Evolutionary conservation across 1,284 basidiomycete genomes (phyloP).

Genomic region (Microbotryum intermedium): DNA sequence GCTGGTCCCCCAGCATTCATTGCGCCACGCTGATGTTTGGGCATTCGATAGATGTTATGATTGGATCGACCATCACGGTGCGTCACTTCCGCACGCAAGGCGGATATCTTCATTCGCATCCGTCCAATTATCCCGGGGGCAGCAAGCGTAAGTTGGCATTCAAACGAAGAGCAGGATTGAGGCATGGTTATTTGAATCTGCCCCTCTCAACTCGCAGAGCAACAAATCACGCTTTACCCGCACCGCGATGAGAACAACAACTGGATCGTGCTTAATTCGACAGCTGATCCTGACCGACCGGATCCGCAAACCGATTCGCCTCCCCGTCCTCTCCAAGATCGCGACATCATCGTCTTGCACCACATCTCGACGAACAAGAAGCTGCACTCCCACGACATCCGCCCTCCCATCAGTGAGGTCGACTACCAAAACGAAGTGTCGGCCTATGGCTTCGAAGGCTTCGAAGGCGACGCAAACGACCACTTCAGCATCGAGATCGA

Average conservation of each 20-base stretch:
- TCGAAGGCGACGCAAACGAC: conserved; percentile 81
- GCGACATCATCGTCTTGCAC: conserved; percentile 68
- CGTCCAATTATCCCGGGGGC: conserved; percentile 68
- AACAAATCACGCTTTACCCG: conserved; percentile 97
- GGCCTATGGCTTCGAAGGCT: conserved; percentile 82
- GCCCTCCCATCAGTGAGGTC: conserved; percentile 92
- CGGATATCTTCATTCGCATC: conserved; percentile 93
- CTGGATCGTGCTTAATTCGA: conserved; percentile 63
- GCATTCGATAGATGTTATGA: conserved; percentile 57
- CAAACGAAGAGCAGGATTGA: conserved; percentile 58
- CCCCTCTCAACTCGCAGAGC: conserved; percentile 53
- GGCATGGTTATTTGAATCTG: too few relatives aligned
- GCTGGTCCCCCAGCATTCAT: background rate
- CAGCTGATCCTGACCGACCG: conserved; percentile 47
- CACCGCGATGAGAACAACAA: conserved; percentile 88
- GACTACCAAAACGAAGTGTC: conserved; percentile 99
- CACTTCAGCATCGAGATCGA: conserved; percentile 91
- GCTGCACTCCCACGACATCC: conserved; percentile 87
- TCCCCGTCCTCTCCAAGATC: conserved; percentile 32
- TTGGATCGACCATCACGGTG: conserved; percentile 75
- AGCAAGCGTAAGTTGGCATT: conserved; percentile 28
- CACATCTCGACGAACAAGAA: conserved; percentile 75
- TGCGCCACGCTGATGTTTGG: background rate
- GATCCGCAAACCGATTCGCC: conserved; percentile 36
- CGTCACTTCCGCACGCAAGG: conserved; percentile 94